A percentile compares a stretch with the other conserved stretches of the same genome.
phyloP scores from a whole-genome alignment of 2,329 filamentous ascomycete species.

The Tolypocladium amazonense region DNA sequence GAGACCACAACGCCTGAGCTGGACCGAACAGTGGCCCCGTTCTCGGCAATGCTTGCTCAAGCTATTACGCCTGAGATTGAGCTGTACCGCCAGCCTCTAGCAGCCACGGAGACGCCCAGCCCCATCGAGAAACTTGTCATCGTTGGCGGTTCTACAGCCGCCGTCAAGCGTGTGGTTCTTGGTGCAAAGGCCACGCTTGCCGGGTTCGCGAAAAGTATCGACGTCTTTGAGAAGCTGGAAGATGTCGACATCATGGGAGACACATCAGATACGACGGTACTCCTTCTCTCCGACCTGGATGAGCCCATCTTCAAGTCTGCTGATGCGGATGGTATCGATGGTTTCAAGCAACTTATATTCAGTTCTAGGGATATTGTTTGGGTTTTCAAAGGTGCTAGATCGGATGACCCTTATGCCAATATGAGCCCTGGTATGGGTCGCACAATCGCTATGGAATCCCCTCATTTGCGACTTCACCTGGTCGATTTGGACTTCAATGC shows the following conservation, averaged over 20 bases:
- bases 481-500: background rate
- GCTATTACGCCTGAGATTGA: background rate
- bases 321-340: background rate
- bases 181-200: background rate
- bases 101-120: background rate
- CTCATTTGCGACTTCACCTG: background rate
- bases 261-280: background rate
- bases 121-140: background rate
- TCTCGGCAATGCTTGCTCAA: background rate
- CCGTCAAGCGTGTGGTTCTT: background rate
- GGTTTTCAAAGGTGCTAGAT: background rate
- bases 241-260: background rate
- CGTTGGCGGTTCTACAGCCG: background rate
- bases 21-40: background rate
- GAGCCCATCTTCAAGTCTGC: background rate
- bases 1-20: background rate
- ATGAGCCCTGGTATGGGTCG: background rate
- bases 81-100: background rate
- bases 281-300: background rate
- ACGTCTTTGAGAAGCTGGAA: background rate
- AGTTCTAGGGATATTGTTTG: background rate
- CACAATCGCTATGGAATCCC: background rate
- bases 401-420: background rate
- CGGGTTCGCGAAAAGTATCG: background rate
- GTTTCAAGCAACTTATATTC: background rate